Percentiles rank a stretch among this genome's conserved stretches.
phyloP scores from a whole-genome alignment of 495 filamentous ascomycete genomes.

The Corynascus novoguineensis region DNA sequence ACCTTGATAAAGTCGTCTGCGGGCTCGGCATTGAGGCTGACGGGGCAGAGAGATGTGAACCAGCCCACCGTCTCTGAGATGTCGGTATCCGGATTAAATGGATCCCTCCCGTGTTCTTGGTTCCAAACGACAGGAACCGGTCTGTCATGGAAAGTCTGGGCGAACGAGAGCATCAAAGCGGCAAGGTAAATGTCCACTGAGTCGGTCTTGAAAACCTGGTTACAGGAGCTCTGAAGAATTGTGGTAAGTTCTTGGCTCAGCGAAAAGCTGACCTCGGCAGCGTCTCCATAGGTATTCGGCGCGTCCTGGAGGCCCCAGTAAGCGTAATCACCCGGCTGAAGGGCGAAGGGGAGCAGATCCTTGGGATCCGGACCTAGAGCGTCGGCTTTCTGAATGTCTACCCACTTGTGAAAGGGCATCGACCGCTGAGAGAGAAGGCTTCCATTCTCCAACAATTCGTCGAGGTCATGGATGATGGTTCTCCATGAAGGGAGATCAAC shows the following conservation, averaged over 20 bases:
- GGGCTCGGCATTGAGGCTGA: slow-evolving; percentile 29
- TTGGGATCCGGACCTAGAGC: slow-evolving; percentile 24
- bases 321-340: slow-evolving; percentile 34
- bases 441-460: slow-evolving; percentile 53
- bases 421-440: slow-evolving; percentile 34
- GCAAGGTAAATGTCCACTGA: slow-evolving; percentile 45
- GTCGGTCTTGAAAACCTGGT: slow-evolving; percentile 43
- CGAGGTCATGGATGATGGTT: slow-evolving; percentile 61
- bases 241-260: slow-evolving; percentile 40
- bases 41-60: slow-evolving; percentile 44
- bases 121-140: slow-evolving; percentile 50
- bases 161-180: slow-evolving; percentile 46
- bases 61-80: slow-evolving; percentile 46
- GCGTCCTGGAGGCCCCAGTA: slow-evolving; percentile 46
- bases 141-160: slow-evolving; percentile 48
- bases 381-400: slow-evolving; percentile 36
- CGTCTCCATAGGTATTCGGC: slow-evolving; percentile 43
- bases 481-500: slow-evolving; percentile 69
- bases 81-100: slow-evolving; percentile 32
- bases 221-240: slow-evolving; percentile 39
- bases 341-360: slow-evolving; percentile 27
- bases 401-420: slow-evolving; percentile 63
- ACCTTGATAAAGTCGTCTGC: slow-evolving; percentile 38
- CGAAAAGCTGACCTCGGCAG: slow-evolving; percentile 35
- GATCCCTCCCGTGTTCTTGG: slow-evolving; percentile 43